These are phyloP conservation scores for Kurtzmaniella cleridarum DNA, from an alignment of 805 yeast species.

Conservation along the genomic window DNA sequence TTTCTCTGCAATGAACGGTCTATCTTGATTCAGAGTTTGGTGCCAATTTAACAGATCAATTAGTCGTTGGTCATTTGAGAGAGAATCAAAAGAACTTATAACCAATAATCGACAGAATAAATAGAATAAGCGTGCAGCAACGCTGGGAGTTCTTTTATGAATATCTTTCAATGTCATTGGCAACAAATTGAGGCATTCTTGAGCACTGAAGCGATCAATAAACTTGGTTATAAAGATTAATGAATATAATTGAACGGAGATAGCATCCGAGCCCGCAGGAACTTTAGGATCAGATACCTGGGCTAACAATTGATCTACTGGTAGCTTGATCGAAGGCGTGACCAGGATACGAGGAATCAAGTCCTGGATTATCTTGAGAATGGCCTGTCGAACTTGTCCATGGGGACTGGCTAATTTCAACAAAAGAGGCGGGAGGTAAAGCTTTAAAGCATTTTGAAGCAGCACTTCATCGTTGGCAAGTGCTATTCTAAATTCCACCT, in stretches of 20 bases:
- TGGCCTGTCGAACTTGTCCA: constrained; percentile 58
- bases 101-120: constrained; percentile 51
- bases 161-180: constrained; percentile 48
- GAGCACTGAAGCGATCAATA: constrained; percentile 44
- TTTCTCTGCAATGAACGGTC: constrained; percentile 38
- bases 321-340: constrained; percentile 50
- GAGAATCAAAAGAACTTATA: constrained; percentile 38
- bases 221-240: constrained; percentile 66
- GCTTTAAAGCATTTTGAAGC: constrained; percentile 52
- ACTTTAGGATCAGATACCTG: constrained; percentile 60
- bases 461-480: constrained; percentile 64
- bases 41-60: constrained; percentile 28
- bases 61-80: constrained; percentile 40
- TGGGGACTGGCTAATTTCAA: constrained; percentile 73
- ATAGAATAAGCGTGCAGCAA: constrained; percentile 57
- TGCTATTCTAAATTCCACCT: constrained; percentile 78
- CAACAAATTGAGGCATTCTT: constrained; percentile 35
- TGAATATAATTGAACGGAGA: constrained; percentile 55
- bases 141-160: constrained; percentile 23
- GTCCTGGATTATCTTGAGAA: constrained; percentile 62
- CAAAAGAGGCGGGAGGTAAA: constrained; percentile 71
- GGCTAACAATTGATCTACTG: constrained; percentile 53
- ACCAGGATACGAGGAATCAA: constrained; percentile 62
- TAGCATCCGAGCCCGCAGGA: constrained; percentile 36
- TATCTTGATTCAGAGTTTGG: constrained; percentile 28